Evolutionary conservation across 1,284 basidiomycete species (phyloP), one percentile per base, ranked within the genome.

Genomic region (Ustilago hordei): DNA sequence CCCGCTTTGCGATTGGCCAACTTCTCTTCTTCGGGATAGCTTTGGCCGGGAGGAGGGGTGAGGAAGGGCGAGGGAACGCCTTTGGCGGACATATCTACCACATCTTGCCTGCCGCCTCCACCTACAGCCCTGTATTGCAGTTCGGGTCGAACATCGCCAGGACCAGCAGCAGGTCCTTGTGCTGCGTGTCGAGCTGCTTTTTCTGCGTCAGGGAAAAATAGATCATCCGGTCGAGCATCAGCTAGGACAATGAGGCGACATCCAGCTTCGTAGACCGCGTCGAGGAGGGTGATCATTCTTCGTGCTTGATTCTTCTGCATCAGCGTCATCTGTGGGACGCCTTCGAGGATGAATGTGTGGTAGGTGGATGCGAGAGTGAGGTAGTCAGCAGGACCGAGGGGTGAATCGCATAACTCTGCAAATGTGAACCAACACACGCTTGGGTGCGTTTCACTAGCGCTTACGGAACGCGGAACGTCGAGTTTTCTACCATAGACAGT

Each of bases 331-430:
- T 90, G 78, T 0, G 91, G 91, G 19, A 92, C 89, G 39, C 89
- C 87, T 55, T 90, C 90, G 60, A 93, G 88, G 72, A 90, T 88
- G 62, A 92, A 86, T 0, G 90, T 91, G 64, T 88, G 88, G 77
- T 89, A 91, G 1, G 88, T 89, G 0, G 90, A 90, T 0, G 91
- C 90, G 9, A 93, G 86, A 0, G 90, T 90, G 47, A 92, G 87
- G 82, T 92, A 93, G 84, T 93, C 91, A 9, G 91, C 92, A 1
- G 91, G 89, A 0, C 91, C 91, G 0, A 92, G 87, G 0, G 91
- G 88, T 87, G 90, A 87, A 63, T 91, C 90, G 82, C 91, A 92
- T 1, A 92, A 87, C 47, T 91, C 88, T 4, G 87, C 78, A 81
- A 92, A 93, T 0, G 88, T 88, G 84, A 91, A 91, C 61, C 89